Evolutionary conservation across 1,284 basidiomycete species (phyloP), one percentile per base, ranked within the genome.

Genomic region (Neonothopanus nambi): DNA sequence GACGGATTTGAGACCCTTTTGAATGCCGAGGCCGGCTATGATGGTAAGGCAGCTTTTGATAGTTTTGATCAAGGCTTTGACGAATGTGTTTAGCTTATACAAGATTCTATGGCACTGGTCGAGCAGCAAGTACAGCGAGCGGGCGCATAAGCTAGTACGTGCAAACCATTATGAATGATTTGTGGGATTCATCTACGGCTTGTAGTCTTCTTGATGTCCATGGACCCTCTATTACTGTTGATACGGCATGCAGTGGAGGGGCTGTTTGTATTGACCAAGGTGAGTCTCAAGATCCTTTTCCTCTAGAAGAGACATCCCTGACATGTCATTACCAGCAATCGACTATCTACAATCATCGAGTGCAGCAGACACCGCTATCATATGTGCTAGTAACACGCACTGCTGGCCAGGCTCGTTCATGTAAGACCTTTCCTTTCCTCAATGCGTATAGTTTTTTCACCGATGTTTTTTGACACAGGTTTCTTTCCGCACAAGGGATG

Each of bases 91-190:
- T 37, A 70, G 70, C 64, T 9, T 71, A 69, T 51, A 63, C 65
- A 13, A 61, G 70, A 6, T 71, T 68, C 56, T 66, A 66, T 48
- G 70, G 68, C 2, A 70, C 67, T 23, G 70, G 70, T n/a, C 58
- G 62, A 26, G 67, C 69, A 5, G 64, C 59, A 17, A 71, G 68
- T 55, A 66, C 70, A 9, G 61, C 63, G 3, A 68, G 69, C 42
- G 70, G 70, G 21, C 63, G 70, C n/a, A 44, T 72, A 17, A 70
- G 68, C 64, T 72, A 72, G 70, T 72, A 36, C 41, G 70, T 57
- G n/a, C 26, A 15, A 18, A 17, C 21, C 18, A 39, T 18, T 26
- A 13, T 26, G 3, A 30, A 9, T 5, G 5, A 6, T 30, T 46
- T 40, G 20, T 18, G 7, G 33, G 15, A 3, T 23, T 42, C 15